Percentiles rank a stretch among this genome's conserved stretches.
Conservation (phyloP, 305 asterid genomes). For the Rubia balearica region DNA sequence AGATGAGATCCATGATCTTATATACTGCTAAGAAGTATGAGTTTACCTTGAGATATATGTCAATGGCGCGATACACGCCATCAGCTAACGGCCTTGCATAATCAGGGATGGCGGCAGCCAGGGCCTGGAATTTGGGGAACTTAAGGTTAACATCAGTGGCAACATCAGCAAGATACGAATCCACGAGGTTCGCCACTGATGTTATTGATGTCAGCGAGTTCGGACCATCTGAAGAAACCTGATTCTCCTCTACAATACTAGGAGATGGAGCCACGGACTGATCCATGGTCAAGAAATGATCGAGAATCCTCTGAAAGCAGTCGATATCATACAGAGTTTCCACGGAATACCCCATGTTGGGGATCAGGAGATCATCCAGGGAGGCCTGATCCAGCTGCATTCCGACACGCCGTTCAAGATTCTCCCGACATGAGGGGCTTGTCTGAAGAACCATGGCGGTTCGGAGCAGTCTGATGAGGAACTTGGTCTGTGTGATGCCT, state of each 20-base stretch:
- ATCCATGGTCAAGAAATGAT: slow-evolving; percentile 61
- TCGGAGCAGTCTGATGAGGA: slow-evolving; percentile 61
- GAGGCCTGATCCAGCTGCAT: slow-evolving; percentile 65
- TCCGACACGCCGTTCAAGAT: slow-evolving; percentile 68
- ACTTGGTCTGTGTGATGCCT: slow-evolving; percentile 64
- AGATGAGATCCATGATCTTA: no score
- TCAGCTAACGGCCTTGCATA: slow-evolving; percentile 73
- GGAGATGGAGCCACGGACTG: slow-evolving; percentile 57
- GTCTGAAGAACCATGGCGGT: slow-evolving; percentile 66
- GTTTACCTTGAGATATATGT: slow-evolving; percentile 75
- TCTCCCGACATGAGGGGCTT: slow-evolving; percentile 59
- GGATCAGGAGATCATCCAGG: slow-evolving; percentile 68
- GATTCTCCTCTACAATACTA: slow-evolving; percentile 51
- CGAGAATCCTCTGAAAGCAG: slow-evolving; percentile 87
- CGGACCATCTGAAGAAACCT: slow-evolving; percentile 21
- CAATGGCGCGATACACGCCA: slow-evolving; percentile 83
- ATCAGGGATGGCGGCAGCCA: slow-evolving; percentile 77
- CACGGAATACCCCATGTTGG: slow-evolving; percentile 57
- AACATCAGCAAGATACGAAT: slow-evolving; percentile 79
- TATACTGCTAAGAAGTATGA: no score
- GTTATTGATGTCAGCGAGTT: slow-evolving; percentile 52
- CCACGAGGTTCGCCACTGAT: slow-evolving; percentile 77
- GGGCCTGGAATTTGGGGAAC: slow-evolving; percentile 69
- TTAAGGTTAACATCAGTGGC: slow-evolving; percentile 69
- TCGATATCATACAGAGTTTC: slow-evolving; percentile 76